Percentiles rank a stretch among this genome's conserved stretches.
phyloP scores from a whole-genome alignment of 164 flowering plant genomes.

The Buxus sempervirens region DNA sequence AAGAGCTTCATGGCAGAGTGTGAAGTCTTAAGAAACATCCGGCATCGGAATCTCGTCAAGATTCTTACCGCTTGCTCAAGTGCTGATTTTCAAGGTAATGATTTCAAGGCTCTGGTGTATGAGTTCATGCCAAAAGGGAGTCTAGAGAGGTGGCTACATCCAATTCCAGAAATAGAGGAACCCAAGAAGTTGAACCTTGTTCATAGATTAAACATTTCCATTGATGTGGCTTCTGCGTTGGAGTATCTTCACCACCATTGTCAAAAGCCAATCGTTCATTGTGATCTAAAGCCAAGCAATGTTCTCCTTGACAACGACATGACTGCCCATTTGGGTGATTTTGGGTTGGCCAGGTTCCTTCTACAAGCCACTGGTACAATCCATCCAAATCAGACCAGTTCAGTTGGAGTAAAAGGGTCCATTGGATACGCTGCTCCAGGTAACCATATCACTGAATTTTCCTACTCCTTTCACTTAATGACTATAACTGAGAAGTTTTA shows the following conservation, averaged over 20 bases:
- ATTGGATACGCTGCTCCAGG: constrained; percentile 33
- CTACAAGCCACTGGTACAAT: background rate
- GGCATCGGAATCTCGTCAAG: constrained; percentile 33
- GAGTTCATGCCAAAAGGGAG: constrained; percentile 32
- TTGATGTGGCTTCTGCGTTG: constrained; percentile 29
- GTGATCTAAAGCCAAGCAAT: constrained; percentile 38
- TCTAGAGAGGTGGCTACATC: constrained; percentile 27
- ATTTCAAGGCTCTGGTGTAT: constrained; percentile 6
- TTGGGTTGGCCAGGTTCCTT: constrained; percentile 26
- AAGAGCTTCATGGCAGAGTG: constrained; percentile 39
- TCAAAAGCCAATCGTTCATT: constrained; percentile 23
- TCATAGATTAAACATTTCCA: constrained; percentile 21
- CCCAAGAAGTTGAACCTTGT: background rate
- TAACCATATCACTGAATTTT: too few species aligned
- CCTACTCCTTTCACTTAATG: too few species aligned
- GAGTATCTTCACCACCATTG: constrained; percentile 26
- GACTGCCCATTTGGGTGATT: constrained; percentile 29
- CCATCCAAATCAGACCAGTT: constrained; percentile 3
- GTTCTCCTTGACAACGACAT: constrained; percentile 29
- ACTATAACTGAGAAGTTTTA: background rate
- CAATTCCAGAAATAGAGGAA: background rate
- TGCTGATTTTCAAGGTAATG: constrained; percentile 22
- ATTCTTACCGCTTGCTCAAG: constrained; percentile 36
- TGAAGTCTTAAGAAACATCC: constrained; percentile 24
- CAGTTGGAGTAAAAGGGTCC: constrained; percentile 21